Evolutionary conservation across 441 rosid genomes (phyloP).

Genomic region (Gossypium davidsonii): DNA sequence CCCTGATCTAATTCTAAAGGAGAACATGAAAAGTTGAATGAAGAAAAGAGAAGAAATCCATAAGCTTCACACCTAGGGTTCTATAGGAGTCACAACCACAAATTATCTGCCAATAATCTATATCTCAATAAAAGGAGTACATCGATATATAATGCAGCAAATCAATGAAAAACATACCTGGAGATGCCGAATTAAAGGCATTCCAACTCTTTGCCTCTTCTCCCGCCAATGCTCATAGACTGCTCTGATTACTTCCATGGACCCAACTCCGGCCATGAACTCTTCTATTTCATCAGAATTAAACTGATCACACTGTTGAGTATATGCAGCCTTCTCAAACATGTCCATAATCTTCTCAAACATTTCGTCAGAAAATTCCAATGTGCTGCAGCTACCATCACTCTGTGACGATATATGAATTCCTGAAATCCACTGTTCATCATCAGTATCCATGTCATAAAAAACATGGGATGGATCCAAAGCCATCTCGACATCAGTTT

Average conservation of each 20-base stretch:
- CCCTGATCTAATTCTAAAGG: not conserved
- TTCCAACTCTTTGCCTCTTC: conserved; percentile 76
- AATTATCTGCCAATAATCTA: not conserved
- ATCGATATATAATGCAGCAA: not conserved
- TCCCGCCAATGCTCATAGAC: conserved; percentile 66
- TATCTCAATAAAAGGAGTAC: not conserved
- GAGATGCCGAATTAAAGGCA: conserved; percentile 89
- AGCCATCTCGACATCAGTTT: conserved; percentile 90
- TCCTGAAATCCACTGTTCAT: conserved; percentile 61
- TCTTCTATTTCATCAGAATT: conserved; percentile 61
- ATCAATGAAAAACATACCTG: conserved; percentile 47
- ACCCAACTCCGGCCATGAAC: conserved; percentile 48
- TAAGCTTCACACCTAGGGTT: not conserved
- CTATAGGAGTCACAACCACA: not conserved
- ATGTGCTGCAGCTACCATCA: conserved; percentile 25
- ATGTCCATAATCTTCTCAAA: conserved; percentile 79
- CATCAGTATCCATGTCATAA: conserved; percentile 96
- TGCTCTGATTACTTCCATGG: conserved; percentile 37
- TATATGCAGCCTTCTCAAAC: conserved; percentile 83
- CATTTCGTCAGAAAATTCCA: conserved; percentile 45
- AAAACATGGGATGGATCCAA: conserved; percentile 63
- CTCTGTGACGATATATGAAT: conserved; percentile 34
- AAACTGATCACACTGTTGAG: conserved; percentile 60
- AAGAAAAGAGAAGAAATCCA: not conserved
- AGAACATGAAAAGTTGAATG: not conserved